Percentiles rank a stretch among this genome's conserved stretches.
Evolutionary conservation across 108 stramenopile genomes (phyloP).

Genomic region (Aurantiochytrium sp.): DNA sequence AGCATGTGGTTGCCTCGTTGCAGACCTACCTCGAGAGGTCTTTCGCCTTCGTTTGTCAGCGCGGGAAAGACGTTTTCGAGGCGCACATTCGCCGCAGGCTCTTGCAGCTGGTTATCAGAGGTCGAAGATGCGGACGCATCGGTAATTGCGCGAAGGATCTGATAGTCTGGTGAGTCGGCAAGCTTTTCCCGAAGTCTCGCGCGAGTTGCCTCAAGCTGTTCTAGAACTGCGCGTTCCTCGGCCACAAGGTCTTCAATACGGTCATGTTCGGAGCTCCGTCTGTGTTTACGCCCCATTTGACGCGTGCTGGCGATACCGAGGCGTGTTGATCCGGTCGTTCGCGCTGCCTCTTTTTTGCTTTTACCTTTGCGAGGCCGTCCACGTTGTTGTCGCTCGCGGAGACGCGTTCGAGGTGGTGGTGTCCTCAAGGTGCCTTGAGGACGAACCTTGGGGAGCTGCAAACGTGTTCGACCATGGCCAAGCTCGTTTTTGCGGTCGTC

Average conservation of each 20-base stretch:
- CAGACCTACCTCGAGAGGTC: background rate
- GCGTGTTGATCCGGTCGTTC: too few relatives aligned
- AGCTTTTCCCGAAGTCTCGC: background rate
- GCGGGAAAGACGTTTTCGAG: background rate
- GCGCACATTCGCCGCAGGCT: background rate
- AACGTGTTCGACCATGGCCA: too few relatives aligned
- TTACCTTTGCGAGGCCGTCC: too few relatives aligned
- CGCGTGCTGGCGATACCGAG: background rate
- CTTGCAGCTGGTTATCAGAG: background rate
- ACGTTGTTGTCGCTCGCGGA: too few relatives aligned
- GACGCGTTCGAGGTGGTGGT: too few relatives aligned
- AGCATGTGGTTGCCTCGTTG: background rate
- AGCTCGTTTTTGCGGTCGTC: too few relatives aligned
- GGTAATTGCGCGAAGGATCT: background rate
- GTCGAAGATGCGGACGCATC: background rate
- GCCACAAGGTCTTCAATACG: background rate
- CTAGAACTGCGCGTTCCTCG: background rate
- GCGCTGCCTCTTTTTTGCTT: too few relatives aligned
- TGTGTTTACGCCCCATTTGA: background rate
- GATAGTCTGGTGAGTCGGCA: background rate
- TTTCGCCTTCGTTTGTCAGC: background rate
- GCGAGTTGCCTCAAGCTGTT: background rate
- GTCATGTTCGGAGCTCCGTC: background rate
- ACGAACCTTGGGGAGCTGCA: too few relatives aligned
- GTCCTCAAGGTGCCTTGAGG: too few relatives aligned